Evolutionary conservation across 257 asterid genomes (phyloP).

Genomic region (Petunia secreta): DNA sequence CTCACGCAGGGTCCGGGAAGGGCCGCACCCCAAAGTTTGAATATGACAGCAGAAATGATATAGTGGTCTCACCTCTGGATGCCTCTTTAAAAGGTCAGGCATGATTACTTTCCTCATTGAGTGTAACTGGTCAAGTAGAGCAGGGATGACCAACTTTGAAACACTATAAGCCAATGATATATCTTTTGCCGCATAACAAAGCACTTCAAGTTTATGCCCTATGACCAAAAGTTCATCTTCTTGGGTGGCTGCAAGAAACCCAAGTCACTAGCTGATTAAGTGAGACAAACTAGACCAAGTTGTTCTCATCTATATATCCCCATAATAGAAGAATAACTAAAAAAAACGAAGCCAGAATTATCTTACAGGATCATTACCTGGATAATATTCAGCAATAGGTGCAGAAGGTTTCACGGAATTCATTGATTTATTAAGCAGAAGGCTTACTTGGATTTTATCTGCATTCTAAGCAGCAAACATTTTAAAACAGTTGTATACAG

Average conservation of each 20-base stretch:
- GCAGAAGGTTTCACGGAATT: conserved; percentile 62
- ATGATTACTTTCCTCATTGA: conserved; percentile 63
- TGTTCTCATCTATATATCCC: not conserved
- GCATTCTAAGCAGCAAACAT: conserved; percentile 59
- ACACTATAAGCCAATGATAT: conserved; percentile 53
- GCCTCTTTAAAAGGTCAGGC: conserved; percentile 57
- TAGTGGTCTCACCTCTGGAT: conserved; percentile 60
- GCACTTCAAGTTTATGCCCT: conserved; percentile 73
- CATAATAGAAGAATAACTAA: not conserved
- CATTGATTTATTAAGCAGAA: conserved; percentile 78
- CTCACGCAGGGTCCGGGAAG: no score
- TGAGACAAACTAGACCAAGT: conserved; percentile 4
- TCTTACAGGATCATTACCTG: conserved; percentile 55
- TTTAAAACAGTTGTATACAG: conserved; percentile 36
- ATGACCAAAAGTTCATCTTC: conserved; percentile 70
- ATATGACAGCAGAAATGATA: not conserved
- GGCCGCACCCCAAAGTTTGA: no score
- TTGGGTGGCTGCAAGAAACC: conserved; percentile 58
- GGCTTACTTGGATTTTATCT: conserved; percentile 72
- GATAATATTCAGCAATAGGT: conserved; percentile 81
- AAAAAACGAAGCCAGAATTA: conserved; percentile 15
- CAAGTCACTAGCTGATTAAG: conserved; percentile 32
- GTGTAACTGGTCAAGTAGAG: conserved; percentile 72
- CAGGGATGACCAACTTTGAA: conserved; percentile 82
- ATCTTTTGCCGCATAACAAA: conserved; percentile 77